Conservation (phyloP, 177 flowering plant species). For the Vitis hybrid region DNA sequence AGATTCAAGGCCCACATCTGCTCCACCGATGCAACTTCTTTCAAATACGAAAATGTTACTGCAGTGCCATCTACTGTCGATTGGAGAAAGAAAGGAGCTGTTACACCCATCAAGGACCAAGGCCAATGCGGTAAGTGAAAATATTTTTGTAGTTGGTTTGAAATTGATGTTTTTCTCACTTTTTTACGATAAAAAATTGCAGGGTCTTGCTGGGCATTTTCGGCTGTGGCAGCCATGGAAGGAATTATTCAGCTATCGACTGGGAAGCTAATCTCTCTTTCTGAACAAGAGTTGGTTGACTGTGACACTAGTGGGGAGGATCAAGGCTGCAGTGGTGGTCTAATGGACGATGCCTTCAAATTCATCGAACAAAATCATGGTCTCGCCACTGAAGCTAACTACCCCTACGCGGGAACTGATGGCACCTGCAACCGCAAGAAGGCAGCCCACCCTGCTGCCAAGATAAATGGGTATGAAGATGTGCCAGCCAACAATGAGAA, state of each 20-base stretch:
- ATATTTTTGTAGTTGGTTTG: too few species aligned
- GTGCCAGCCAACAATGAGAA: conserved; percentile 22
- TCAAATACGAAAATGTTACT: conserved; percentile 15
- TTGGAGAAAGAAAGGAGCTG: conserved; percentile 28
- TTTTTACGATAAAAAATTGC: background rate
- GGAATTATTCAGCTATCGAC: conserved; percentile 27
- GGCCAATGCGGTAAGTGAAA: conserved; percentile 23
- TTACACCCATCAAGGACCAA: conserved; percentile 27
- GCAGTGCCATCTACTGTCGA: conserved; percentile 16
- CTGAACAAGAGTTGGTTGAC: conserved; percentile 39
- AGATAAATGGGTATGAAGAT: conserved; percentile 19
- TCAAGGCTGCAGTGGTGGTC: conserved; percentile 26
- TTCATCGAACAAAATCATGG: conserved; percentile 21
- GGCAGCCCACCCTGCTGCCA: conserved; percentile 9
- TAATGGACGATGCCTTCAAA: conserved; percentile 20
- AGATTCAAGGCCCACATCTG: conserved; percentile 8
- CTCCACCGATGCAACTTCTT: conserved; percentile 1
- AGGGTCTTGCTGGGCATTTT: conserved; percentile 34
- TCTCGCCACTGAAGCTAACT: conserved; percentile 14
- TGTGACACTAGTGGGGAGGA: conserved; percentile 21
- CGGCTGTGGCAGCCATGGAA: conserved; percentile 40
- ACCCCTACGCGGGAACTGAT: conserved; percentile 20
- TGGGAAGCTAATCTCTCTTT: conserved; percentile 29
- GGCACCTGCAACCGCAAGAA: conserved; percentile 13
- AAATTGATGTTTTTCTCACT: too few species aligned